phyloP scores from a whole-genome alignment of 106 monocot species.

The Apostasia ramifera region DNA sequence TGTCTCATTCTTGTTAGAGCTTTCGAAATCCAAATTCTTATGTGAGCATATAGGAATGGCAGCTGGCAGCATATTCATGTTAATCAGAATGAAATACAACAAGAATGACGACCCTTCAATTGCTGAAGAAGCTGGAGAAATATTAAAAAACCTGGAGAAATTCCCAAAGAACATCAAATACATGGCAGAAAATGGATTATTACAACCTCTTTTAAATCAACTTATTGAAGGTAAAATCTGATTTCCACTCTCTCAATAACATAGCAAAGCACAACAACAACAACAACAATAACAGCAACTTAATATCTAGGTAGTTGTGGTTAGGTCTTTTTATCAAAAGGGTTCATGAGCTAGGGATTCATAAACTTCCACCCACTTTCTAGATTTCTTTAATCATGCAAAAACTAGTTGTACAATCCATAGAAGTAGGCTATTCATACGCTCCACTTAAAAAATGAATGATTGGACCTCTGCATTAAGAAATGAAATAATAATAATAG shows the following conservation, averaged over 20 bases:
- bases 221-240: conserved; percentile 41
- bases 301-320: too few species aligned
- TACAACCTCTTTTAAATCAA: conserved; percentile 56
- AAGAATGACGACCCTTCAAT: conserved; percentile 18
- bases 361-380: too few species aligned
- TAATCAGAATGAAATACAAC: conserved; percentile 45
- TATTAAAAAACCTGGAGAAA: conserved; percentile 53
- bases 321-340: too few species aligned
- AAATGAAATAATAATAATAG: too few species aligned
- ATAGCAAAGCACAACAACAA: too few species aligned
- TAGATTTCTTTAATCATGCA: too few species aligned
- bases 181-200: conserved; percentile 61
- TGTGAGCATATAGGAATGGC: conserved; percentile 36
- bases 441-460: too few species aligned
- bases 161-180: conserved; percentile 39
- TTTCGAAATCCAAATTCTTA: conserved; percentile 38
- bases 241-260: background rate
- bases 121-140: conserved; percentile 36
- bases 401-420: too few species aligned
- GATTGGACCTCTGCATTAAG: too few species aligned
- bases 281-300: too few species aligned
- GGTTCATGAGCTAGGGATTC: too few species aligned
- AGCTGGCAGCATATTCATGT: conserved; percentile 35
- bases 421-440: too few species aligned
- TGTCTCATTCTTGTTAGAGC: conserved; percentile 50